Evolutionary conservation across 257 asterid genomes (phyloP).

Genomic region (Solanum pimpinellifolium): DNA sequence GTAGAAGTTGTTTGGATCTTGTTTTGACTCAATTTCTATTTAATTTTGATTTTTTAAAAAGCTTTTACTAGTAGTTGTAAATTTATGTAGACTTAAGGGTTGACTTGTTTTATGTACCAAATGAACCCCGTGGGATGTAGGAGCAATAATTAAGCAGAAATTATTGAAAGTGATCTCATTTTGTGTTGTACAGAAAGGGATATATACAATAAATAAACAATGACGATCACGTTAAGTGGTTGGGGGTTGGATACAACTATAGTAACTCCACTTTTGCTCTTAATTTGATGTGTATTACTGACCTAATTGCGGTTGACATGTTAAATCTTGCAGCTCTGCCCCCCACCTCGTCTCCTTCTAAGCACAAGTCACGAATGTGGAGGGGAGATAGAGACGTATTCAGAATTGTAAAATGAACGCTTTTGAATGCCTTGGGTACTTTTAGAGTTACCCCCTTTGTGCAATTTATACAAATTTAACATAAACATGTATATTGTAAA

Average conservation of each 20-base stretch:
- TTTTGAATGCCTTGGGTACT: neutral
- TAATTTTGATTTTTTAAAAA: neutral
- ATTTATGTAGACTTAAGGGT: neutral
- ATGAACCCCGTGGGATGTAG: neutral
- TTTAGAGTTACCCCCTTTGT: neutral
- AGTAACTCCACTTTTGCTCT: neutral
- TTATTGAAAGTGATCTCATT: neutral
- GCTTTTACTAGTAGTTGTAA: neutral
- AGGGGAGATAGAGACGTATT: neutral
- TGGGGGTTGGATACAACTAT: neutral
- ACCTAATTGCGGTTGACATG: neutral
- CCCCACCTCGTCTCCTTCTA: neutral
- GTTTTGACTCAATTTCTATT: neutral
- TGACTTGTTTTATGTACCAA: neutral
- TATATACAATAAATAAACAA: neutral
- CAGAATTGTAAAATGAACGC: neutral
- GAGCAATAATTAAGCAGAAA: neutral
- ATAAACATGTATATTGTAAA: neutral
- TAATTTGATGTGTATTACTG: neutral
- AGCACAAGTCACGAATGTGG: neutral
- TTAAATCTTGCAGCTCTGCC: neutral
- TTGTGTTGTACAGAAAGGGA: neutral
- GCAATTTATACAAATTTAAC: neutral
- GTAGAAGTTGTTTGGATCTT: neutral
- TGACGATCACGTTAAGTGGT: slow-evolving; percentile 1